Conservation (phyloP, 1,284 basidiomycete species). For the Trametes polyzona region DNA sequence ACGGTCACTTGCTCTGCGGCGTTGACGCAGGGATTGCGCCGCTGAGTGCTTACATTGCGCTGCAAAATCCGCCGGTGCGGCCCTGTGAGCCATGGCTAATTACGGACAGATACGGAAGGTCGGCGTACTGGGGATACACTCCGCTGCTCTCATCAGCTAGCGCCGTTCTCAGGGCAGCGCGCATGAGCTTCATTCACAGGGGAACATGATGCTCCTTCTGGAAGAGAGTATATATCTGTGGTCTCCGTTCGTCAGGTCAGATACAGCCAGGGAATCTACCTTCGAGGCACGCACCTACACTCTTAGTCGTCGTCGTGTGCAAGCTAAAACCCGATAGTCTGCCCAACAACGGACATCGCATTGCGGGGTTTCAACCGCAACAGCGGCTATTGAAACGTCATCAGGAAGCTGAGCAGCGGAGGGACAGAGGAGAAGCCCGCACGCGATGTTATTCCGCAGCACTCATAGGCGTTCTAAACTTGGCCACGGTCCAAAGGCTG, state of each 20-base stretch:
- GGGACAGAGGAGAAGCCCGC: neutral
- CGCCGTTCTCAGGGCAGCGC: neutral
- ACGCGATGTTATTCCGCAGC: slow-evolving; percentile 12
- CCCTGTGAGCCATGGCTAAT: slow-evolving; percentile 7
- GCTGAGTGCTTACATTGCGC: neutral
- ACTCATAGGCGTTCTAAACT: slow-evolving; percentile 3
- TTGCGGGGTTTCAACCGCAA: neutral
- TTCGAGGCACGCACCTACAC: neutral
- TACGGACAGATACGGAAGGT: neutral
- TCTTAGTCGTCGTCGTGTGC: too few relatives aligned
- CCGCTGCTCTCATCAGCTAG: slow-evolving; percentile 7
- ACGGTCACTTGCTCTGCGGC: neutral
- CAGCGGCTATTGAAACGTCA: neutral
- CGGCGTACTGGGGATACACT: neutral
- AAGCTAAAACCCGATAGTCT: too few relatives aligned
- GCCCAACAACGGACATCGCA: neutral
- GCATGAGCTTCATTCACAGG: neutral
- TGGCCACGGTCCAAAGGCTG: neutral
- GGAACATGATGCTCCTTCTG: slow-evolving; percentile 8
- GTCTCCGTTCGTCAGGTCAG: neutral
- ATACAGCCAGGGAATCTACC: neutral
- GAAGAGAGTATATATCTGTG: neutral
- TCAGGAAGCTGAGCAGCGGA: neutral
- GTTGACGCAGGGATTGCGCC: neutral
- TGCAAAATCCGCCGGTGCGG: neutral